phyloP scores from a whole-genome alignment of 2,329 filamentous ascomycete species.

The Xylariaceae sp. region DNA sequence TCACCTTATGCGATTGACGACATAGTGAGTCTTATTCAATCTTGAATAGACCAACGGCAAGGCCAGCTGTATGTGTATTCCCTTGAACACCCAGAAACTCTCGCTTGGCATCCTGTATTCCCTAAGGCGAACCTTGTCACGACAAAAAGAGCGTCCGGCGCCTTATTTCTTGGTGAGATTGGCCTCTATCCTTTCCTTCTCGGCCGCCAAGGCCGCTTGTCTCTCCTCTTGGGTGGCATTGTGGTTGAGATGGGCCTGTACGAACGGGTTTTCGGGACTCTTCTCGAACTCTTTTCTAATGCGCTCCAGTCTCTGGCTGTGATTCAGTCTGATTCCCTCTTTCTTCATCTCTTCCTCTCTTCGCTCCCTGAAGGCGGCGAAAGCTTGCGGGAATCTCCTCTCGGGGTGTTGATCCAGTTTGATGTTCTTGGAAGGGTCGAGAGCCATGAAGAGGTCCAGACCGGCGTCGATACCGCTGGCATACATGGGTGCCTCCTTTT shows the following conservation, averaged over 20 bases:
- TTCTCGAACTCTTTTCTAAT: slow-evolving; percentile 92
- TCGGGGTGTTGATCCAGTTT: slow-evolving; percentile 89
- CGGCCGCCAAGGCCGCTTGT: slow-evolving; percentile 55
- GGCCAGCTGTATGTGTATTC: not conserved
- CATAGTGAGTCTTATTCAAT: not conserved
- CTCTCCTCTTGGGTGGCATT: slow-evolving; percentile 77
- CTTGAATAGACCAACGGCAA: not conserved
- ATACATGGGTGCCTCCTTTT: slow-evolving; percentile 57
- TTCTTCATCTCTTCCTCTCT: slow-evolving; percentile 78
- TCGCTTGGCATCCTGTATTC: not conserved
- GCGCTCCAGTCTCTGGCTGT: slow-evolving; percentile 77
- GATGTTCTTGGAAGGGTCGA: slow-evolving; percentile 50
- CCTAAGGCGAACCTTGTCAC: not conserved
- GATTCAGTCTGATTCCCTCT: slow-evolving; percentile 68
- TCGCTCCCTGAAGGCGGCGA: slow-evolving; percentile 73
- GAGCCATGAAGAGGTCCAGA: slow-evolving; percentile 68
- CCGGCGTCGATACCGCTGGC: slow-evolving; percentile 90
- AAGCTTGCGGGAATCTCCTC: slow-evolving; percentile 71
- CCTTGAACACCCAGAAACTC: not conserved
- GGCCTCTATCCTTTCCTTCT: slow-evolving; percentile 68
- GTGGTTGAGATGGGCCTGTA: slow-evolving; percentile 68
- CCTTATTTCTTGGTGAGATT: slow-evolving; percentile 4
- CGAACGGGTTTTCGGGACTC: slow-evolving; percentile 91
- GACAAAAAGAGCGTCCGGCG: not conserved
- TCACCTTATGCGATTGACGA: not conserved